Conservation (phyloP, 225 moss, liverwort and hornwort genomes). For the Pleurozium schreberi region DNA sequence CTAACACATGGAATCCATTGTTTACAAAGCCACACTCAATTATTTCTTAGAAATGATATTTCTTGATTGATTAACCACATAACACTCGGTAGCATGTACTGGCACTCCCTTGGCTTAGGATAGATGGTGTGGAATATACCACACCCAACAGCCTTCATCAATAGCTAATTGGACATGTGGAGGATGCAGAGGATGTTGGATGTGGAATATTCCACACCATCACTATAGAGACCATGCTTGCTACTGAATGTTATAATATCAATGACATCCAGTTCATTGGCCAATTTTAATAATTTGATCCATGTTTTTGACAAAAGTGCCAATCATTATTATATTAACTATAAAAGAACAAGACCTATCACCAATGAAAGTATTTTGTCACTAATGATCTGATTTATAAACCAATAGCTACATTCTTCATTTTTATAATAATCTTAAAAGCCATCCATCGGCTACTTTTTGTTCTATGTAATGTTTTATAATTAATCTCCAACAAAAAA, state of each 20-base stretch:
- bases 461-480: rapidly evolving
- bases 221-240: no score
- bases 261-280: no score
- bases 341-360: rapidly evolving
- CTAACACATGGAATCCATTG: background rate
- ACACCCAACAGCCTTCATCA: no score
- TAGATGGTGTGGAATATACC: no score
- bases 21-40: background rate
- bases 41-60: rapidly evolving
- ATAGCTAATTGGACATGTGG: no score
- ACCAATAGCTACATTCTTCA: background rate
- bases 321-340: background rate
- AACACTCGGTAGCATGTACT: no score
- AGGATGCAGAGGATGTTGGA: no score
- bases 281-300: background rate
- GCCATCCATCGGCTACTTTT: rapidly evolving
- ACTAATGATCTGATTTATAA: no score
- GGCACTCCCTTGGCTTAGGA: no score
- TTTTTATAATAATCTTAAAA: background rate
- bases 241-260: no score
- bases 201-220: no score
- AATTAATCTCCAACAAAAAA: background rate
- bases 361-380: background rate
- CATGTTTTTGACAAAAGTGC: background rate
- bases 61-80: background rate